Evolutionary conservation across 2,329 filamentous ascomycete genomes (phyloP), one percentile per base, ranked within the genome.

Genomic region (Hypoxylon sp.): DNA sequence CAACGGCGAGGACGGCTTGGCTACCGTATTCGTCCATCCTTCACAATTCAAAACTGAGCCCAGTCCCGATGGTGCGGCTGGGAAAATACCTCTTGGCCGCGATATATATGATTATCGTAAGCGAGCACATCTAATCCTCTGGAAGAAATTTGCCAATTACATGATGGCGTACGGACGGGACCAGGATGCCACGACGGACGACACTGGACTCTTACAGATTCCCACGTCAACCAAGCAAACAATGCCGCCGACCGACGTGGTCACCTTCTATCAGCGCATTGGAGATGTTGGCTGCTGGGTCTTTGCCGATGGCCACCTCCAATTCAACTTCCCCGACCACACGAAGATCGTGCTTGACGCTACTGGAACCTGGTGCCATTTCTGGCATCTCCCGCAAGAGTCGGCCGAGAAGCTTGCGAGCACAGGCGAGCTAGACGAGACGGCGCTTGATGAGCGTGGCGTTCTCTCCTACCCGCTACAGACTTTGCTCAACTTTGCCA

Each of bases 261-360:
- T 94, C 46, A 91, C 89, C 1, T 94, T 94, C 69, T 94, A 94
- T 74, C 91, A 94, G 78, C 84, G 91, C 49, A 89, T 92, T 63
- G 91, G 91, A 44, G 91, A 91, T 71, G 91, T 94, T 28, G 91
- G 91, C 15, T 90, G 91, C 77, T 94, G 91, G 91, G 88, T 89
- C 51, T 94, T 94, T 72, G 87, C 86, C 58, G 91, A 94, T 74
- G 92, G 92, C 2, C 91, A 92, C 71, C 84, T 94, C 68, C 91
- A 93, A 86, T 91, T 94, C 78, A 94, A 95, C 79, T 95, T 95
- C 76, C 91, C 92, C 2, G 92, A 95, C 70, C 92, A 95, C 76
- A 94, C 92, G 62, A 95, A 95, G 78, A 86, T 95, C 56, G 89
- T 94, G 11, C 80, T 95, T 24, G 91, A 92, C 60, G 80, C 89